phyloP scores from a whole-genome alignment of 2,329 filamentous ascomycete species.

The Remersonia thermophila region DNA sequence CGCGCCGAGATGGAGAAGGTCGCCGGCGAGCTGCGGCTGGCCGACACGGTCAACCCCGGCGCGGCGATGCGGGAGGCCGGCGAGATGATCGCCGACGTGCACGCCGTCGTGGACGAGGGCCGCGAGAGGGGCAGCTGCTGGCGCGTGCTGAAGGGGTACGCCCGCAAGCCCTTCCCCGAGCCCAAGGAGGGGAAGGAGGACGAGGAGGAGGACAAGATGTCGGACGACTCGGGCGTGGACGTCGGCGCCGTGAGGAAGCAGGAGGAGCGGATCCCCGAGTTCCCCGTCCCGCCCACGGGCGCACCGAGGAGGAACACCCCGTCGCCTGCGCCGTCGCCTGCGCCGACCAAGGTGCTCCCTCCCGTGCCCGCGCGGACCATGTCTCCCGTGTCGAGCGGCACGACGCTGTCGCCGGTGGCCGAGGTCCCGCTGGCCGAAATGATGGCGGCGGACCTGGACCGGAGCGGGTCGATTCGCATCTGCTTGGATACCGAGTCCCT shows the following conservation, averaged over 20 bases:
- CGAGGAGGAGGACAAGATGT: too few relatives aligned
- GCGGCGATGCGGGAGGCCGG: conserved; percentile 42
- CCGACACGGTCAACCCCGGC: conserved; percentile 39
- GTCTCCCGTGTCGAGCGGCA: neutral
- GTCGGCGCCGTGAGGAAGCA: too few relatives aligned
- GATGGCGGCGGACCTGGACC: conserved; percentile 6
- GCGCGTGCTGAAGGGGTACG: conserved; percentile 50
- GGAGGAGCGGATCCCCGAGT: too few relatives aligned
- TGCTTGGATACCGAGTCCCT: conserved; percentile 12
- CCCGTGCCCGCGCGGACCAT: neutral
- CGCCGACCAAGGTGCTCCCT: neutral
- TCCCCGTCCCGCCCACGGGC: neutral
- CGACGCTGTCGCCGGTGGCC: neutral
- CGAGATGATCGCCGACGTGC: conserved; percentile 47
- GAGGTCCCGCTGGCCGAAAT: neutral
- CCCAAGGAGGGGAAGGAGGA: neutral
- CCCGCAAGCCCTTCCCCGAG: conserved; percentile 52
- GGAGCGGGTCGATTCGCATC: conserved; percentile 13
- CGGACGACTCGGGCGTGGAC: too few relatives aligned
- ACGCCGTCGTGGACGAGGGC: conserved; percentile 52
- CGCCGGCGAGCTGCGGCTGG: conserved; percentile 50
- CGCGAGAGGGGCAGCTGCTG: conserved; percentile 45
- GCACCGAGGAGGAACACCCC: too few relatives aligned
- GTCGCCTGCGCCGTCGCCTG: neutral
- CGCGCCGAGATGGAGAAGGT: conserved; percentile 73